These are phyloP conservation scores for Catenaria anguillulae DNA, from an alignment of 371 early-diverging fungal genomes.

Conservation along the genomic window DNA sequence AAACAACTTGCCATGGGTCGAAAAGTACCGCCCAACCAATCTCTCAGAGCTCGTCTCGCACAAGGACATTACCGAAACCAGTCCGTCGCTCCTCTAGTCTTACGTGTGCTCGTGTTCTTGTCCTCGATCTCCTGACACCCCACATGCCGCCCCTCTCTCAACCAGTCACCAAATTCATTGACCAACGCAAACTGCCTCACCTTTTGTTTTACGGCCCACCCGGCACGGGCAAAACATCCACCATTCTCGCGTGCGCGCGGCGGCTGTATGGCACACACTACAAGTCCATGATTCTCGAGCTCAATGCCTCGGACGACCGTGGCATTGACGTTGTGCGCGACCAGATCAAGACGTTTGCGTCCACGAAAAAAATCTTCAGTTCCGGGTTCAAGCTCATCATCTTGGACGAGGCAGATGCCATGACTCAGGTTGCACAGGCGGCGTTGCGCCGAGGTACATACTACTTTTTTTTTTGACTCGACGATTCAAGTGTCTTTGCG, in stretches of 20 bases:
- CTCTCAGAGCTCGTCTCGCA: constrained; percentile 85
- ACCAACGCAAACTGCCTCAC: constrained; percentile 88
- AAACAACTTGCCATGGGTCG: constrained; percentile 44
- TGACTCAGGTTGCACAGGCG: constrained; percentile 97
- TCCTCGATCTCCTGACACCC: no score
- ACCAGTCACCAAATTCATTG: constrained; percentile 69
- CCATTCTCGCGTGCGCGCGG: constrained; percentile 79
- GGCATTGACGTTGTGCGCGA: constrained; percentile 93
- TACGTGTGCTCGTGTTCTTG: neutral
- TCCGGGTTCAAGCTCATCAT: constrained; percentile 92
- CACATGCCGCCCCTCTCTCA: neutral
- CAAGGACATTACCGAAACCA: constrained; percentile 71
- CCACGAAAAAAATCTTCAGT: constrained; percentile 62
- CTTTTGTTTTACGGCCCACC: constrained; percentile 98
- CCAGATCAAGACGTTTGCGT: constrained; percentile 94
- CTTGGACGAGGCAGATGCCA: constrained; percentile 98
- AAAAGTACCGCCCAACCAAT: constrained; percentile 80
- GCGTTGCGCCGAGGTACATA: constrained; percentile 63
- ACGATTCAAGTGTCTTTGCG: no score
- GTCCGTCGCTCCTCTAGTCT: constrained; percentile 23
- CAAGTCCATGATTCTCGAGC: constrained; percentile 75
- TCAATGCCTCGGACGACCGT: constrained; percentile 99
- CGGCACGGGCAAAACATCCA: constrained; percentile 92
- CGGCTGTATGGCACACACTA: constrained; percentile 73
- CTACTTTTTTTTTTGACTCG: neutral